phyloP scores from a whole-genome alignment of 139 green algal genomes.

The Chlamydomonas incerta region DNA sequence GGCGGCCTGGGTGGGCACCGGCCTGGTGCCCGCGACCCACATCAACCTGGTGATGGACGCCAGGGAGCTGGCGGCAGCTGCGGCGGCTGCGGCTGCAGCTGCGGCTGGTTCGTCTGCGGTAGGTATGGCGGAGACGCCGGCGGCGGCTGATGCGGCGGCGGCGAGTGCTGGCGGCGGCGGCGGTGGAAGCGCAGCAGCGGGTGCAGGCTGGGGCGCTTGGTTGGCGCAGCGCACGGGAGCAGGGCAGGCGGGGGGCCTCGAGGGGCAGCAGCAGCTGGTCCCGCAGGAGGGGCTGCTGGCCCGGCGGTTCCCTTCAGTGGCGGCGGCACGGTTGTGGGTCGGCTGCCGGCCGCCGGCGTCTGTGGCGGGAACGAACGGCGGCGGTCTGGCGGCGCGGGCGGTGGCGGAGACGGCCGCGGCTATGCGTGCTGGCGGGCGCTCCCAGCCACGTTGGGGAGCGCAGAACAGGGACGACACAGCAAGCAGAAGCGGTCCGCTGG shows the following conservation, averaged over 20 bases:
- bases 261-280: no score
- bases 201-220: no score
- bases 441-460: no score
- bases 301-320: background rate
- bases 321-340: background rate
- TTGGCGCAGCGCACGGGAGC: no score
- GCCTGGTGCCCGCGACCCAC: background rate
- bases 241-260: no score
- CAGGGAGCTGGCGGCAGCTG: background rate
- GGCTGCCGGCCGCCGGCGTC: constrained; percentile 1
- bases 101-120: background rate
- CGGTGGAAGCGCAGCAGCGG: no score
- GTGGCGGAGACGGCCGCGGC: background rate
- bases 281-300: background rate
- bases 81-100: background rate
- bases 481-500: no score
- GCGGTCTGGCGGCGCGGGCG: background rate
- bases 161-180: no score
- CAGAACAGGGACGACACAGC: no score
- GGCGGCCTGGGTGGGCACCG: background rate
- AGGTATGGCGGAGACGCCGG: no score
- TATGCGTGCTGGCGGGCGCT: no score
- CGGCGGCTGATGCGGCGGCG: no score
- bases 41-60: background rate
- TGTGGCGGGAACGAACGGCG: background rate